Evolutionary conservation across 228 moss, liverwort and hornwort genomes (phyloP), one percentile per base, ranked within the genome.

Genomic region (Sphagnum fallax): DNA sequence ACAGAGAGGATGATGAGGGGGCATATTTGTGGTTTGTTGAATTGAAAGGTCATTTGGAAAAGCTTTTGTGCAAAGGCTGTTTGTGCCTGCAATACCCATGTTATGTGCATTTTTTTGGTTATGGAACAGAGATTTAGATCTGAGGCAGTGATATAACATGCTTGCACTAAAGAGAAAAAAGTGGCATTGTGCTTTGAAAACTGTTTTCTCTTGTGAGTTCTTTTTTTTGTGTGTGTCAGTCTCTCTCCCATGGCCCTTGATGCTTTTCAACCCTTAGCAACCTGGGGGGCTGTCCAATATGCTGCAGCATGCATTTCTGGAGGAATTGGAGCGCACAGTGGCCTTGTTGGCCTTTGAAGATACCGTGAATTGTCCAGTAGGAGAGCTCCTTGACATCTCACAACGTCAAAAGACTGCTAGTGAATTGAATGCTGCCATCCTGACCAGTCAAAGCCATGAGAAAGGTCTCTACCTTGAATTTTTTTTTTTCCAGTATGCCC

Each of bases 361-460:
- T 65, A 89, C 91, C 65, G 82, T 91, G 68, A 94, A 78, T 77
- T 94, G 94, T 75, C 94, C 94, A 18, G 91, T 94, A 49, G 89
- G 89, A 72, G 93, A 93, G 78, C 79, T 94, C 59, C 85, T 94
- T 68, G 94, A 94, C 78, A 87, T 91, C 52, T 89, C 94, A 16
- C 94, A 94, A 64, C 91, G 94, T 61, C 94, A 94, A 67, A 94
- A 94, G 77, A 94, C 94, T 71, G 94, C 94, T n/a, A 94, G 94
- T 74, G 94, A 94, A 86, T 73, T 94, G 52, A 94, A 94, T 67
- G 94, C 94, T 66, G 94, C 94, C 60, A 94, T 94, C 61, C 85
- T 94, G 51, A 94, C 91, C 4, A 94, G 94, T 73, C 94, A 94
- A 81, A 94, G 94, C 76, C 94, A 94, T 78, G 94, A 94, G 69